Percentiles rank a stretch among this genome's conserved stretches.
Conservation (phyloP, 1,284 basidiomycete species). For the Leccinum pachyderme region DNA sequence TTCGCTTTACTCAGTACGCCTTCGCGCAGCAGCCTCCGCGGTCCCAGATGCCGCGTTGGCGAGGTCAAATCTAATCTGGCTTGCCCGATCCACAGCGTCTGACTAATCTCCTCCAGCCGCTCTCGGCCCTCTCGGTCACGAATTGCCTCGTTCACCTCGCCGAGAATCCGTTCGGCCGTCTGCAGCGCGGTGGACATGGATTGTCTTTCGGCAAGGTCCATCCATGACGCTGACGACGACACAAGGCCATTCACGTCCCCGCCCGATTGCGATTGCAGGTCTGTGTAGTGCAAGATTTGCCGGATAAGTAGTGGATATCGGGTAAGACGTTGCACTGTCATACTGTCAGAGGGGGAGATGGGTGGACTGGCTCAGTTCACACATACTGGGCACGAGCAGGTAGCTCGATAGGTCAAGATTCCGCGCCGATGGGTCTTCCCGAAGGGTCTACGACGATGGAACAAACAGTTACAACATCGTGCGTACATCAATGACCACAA, state of each 20-base stretch:
- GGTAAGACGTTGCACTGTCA: conserved; percentile 89
- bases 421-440: conserved; percentile 73
- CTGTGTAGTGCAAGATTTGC: conserved; percentile 83
- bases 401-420: conserved; percentile 90
- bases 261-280: conserved; percentile 22
- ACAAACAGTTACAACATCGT: not conserved
- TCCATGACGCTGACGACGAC: not conserved
- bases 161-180: conserved; percentile 72
- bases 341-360: not conserved
- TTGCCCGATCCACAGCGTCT: conserved; percentile 83
- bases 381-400: conserved; percentile 84
- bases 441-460: conserved; percentile 47
- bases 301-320: conserved; percentile 87
- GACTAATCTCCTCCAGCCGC: conserved; percentile 68
- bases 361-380: not conserved
- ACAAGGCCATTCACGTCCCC: not conserved
- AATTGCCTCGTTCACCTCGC: conserved; percentile 86
- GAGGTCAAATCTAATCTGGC: conserved; percentile 89
- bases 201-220: conserved; percentile 46
- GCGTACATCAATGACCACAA: not conserved
- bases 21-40: conserved; percentile 76
- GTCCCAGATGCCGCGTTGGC: conserved; percentile 78
- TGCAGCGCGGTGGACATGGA: conserved; percentile 57
- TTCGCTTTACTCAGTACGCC: conserved; percentile 80
- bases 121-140: conserved; percentile 81